These are phyloP conservation scores for Cicer judaicum DNA, from an alignment of 306 rosid genomes.

Conservation along the genomic window DNA sequence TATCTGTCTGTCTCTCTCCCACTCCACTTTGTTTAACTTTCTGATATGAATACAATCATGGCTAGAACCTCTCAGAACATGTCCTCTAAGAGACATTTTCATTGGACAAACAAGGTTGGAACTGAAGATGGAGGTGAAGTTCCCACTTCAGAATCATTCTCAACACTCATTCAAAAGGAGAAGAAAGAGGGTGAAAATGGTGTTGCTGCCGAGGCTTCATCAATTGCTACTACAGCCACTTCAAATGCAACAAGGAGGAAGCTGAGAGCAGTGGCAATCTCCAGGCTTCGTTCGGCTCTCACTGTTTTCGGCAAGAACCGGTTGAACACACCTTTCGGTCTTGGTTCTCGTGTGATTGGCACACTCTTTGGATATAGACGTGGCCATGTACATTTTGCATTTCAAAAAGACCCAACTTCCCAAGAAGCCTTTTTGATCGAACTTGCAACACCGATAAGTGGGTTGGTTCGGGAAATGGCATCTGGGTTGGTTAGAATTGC, in stretches of 20 bases:
- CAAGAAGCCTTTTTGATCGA: conserved; percentile 83
- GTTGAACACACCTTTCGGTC: conserved; percentile 51
- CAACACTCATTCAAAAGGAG: conserved; percentile 44
- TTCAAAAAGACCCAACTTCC: conserved; percentile 73
- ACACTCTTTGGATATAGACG: conserved; percentile 84
- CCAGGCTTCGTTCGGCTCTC: conserved; percentile 66
- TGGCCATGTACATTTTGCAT: conserved; percentile 87
- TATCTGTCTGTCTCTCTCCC: conserved; percentile 39
- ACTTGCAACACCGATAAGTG: conserved; percentile 91
- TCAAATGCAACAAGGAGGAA: conserved; percentile 54
- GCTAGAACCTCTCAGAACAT: conserved; percentile 62
- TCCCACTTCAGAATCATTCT: conserved; percentile 54
- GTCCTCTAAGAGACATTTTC: conserved; percentile 86
- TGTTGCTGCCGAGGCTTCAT: conserved; percentile 31
- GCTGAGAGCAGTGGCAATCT: conserved; percentile 64
- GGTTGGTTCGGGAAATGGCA: conserved; percentile 89
- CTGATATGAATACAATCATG: conserved; percentile 65
- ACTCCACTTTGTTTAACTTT: conserved; percentile 37
- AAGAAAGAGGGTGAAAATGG: conserved; percentile 41
- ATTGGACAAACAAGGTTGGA: conserved; percentile 80
- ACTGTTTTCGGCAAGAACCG: conserved; percentile 67
- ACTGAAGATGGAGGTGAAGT: conserved; percentile 59
- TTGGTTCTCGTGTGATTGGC: conserved; percentile 78
- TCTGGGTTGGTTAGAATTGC: conserved; percentile 94
- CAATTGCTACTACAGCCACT: conserved; percentile 16